phyloP scores from a whole-genome alignment of 2,329 filamentous ascomycete species.

The Arthrinium puccinioides region DNA sequence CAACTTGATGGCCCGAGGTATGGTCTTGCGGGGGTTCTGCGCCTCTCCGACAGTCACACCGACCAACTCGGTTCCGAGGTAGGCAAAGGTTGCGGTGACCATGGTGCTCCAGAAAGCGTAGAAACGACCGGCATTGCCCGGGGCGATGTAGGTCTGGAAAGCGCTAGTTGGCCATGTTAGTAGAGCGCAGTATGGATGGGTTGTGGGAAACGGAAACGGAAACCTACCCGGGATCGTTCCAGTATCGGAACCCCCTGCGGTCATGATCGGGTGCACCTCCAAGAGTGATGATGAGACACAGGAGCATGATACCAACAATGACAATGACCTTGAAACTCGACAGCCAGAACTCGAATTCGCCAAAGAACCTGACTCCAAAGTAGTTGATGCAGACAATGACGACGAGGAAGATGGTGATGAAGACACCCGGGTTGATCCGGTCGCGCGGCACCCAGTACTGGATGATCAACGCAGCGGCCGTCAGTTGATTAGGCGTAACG shows the following conservation, averaged over 20 bases:
- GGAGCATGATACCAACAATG: constrained; percentile 58
- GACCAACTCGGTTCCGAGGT: constrained; percentile 68
- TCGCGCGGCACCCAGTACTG: constrained; percentile 66
- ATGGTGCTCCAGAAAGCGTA: constrained; percentile 63
- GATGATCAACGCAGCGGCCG: constrained; percentile 71
- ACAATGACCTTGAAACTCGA: constrained; percentile 62
- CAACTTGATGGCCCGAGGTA: constrained; percentile 70
- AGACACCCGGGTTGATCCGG: constrained; percentile 68
- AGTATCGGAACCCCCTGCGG: constrained; percentile 59
- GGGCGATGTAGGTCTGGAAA: constrained; percentile 39
- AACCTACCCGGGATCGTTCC: constrained; percentile 50
- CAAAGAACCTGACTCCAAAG: constrained; percentile 62
- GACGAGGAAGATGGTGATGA: constrained; percentile 65
- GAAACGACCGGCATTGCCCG: constrained; percentile 44
- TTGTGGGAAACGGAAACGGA: neutral
- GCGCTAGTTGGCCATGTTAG: constrained; percentile 28
- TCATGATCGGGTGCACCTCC: constrained; percentile 60
- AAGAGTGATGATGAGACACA: constrained; percentile 55
- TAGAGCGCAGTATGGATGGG: constrained; percentile 1
- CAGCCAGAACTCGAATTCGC: constrained; percentile 57
- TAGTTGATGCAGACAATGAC: constrained; percentile 60
- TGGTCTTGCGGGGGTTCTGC: constrained; percentile 69
- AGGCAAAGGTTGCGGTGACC: constrained; percentile 73
- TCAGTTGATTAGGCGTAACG: constrained; percentile 77
- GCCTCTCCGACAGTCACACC: constrained; percentile 75